Evolutionary conservation across 192 early-diverging fungal genomes (phyloP), one percentile per base, ranked within the genome.

Genomic region (Haplosporangium gracile): DNA sequence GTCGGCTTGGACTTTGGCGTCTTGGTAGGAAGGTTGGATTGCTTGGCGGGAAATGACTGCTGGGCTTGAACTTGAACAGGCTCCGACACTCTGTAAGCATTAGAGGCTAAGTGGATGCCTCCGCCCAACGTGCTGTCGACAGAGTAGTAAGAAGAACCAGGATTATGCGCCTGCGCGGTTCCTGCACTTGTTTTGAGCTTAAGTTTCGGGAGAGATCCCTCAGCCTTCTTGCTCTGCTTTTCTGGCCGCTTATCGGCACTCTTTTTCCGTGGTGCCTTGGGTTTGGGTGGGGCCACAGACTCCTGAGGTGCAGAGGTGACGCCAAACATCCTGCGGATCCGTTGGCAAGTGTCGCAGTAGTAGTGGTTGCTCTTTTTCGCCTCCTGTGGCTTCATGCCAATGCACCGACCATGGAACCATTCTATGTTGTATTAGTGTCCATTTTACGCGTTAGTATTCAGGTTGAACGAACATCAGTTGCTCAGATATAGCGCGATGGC

Each of bases 401-500:
- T 89, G 47, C 91, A 92, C 11, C 80, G 83, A 29, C 91, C 91
- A 85, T 92, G 91, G 75, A 92, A 92, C 91, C 91, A 92, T 83
- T 92, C 91, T 92, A 85, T 65, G 42, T 39, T 40, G n/a, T 20
- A 43, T 10, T 16, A 34, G 45, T 20, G 20, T 47, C 47, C 2
- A 70, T 53, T 13, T 82, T 15, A 26, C 32, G 32, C 26, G 20
- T 39, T 73, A 42, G 11, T 65, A 20, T 77, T 60, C 70, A 47
- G 68, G 22, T 32, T 65, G 57, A 13, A 13, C 13, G 26, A 65
- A 11, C 22, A 60, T 11, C 57, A 32, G 20, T 29, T 75, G 40
- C 16, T 34, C 22, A 18, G 53, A 39, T 34, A 39, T 24, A 26
- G 15, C 16, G 43, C 9, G 24, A 49, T n/a, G 4, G 1, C 36